These are phyloP conservation scores for Dianthus caryophyllus DNA, from an alignment of 148 eudicot species.

Conservation along the genomic window DNA sequence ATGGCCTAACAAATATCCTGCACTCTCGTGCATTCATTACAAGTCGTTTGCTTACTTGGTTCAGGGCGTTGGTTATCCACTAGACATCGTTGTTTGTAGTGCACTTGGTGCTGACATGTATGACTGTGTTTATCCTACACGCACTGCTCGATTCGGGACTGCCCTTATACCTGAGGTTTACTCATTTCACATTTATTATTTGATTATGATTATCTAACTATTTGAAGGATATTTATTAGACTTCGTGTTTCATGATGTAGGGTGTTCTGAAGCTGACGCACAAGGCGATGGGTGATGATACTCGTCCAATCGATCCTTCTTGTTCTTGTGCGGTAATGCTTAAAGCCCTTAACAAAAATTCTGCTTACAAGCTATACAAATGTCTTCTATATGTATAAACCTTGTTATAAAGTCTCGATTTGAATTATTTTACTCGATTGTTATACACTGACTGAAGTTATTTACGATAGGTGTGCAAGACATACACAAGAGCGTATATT, in stretches of 20 bases:
- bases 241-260: constrained; percentile 36
- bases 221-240: background rate
- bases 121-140: constrained; percentile 94
- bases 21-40: constrained; percentile 2
- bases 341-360: background rate
- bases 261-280: constrained; percentile 75
- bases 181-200: background rate
- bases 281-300: constrained; percentile 73
- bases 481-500: constrained; percentile 74
- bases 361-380: background rate
- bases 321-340: constrained; percentile 76
- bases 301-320: constrained; percentile 71
- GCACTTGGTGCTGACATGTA: constrained; percentile 97
- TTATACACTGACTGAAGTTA: constrained; percentile 1
- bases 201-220: background rate
- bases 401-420: too few species aligned
- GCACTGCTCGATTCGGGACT: constrained; percentile 94
- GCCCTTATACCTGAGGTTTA: constrained; percentile 83
- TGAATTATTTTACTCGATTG: too few species aligned
- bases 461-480: constrained; percentile 65
- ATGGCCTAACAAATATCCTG: background rate
- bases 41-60: constrained; percentile 5
- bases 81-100: constrained; percentile 93
- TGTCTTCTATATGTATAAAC: background rate
- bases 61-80: constrained; percentile 92